phyloP scores from a whole-genome alignment of 305 asterid species.

The Euphrasia arctica region DNA sequence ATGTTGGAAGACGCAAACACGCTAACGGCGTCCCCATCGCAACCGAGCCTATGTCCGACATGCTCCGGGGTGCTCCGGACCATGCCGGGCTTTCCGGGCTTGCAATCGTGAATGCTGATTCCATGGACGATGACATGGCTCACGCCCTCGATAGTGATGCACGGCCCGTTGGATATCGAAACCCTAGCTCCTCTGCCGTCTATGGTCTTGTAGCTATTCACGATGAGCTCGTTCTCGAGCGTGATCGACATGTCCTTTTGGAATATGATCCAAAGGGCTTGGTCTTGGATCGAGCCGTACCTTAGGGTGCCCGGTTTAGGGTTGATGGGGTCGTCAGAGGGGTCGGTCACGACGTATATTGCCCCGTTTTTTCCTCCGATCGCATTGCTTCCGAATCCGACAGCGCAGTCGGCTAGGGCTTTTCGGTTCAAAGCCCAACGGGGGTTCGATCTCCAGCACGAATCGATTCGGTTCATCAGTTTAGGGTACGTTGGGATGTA shows the following conservation, averaged over 20 bases:
- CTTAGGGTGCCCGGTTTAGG: constrained; percentile 56
- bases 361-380: constrained; percentile 48
- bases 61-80: constrained; percentile 46
- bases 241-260: constrained; percentile 41
- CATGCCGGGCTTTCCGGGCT: constrained; percentile 48
- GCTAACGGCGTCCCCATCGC: constrained; percentile 57
- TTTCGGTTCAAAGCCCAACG: constrained; percentile 44
- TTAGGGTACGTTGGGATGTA: constrained; percentile 18
- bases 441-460: constrained; percentile 52
- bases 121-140: constrained; percentile 57
- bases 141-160: constrained; percentile 46
- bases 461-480: constrained; percentile 46
- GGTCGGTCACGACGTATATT: constrained; percentile 43
- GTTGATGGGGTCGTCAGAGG: constrained; percentile 45
- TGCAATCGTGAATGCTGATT: constrained; percentile 58
- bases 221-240: constrained; percentile 47
- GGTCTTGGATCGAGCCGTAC: constrained; percentile 43
- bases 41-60: constrained; percentile 42
- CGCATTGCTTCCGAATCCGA: constrained; percentile 51
- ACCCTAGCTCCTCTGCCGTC: constrained; percentile 62
- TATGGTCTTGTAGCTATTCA: constrained; percentile 55
- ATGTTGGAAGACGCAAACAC: constrained; percentile 37
- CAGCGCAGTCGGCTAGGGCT: constrained; percentile 43
- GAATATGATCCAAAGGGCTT: constrained; percentile 60
- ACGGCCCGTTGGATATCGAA: constrained; percentile 54